These are phyloP conservation scores for Boletus speciosus DNA, from an alignment of 768 basidiomycete species.

Conservation along the genomic window DNA sequence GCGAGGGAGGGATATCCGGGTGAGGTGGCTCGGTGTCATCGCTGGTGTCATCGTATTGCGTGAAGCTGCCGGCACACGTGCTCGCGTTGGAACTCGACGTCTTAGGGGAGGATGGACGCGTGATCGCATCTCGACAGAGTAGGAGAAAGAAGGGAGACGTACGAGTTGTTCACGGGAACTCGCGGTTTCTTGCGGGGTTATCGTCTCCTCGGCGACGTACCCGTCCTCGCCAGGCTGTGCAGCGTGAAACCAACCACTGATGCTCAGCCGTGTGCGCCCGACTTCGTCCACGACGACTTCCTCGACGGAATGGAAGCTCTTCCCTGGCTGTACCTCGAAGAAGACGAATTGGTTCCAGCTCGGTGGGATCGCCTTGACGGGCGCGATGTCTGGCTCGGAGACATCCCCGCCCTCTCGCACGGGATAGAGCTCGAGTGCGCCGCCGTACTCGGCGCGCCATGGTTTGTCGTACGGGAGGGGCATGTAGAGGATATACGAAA, in stretches of 20 bases:
- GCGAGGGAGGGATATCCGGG: constrained; percentile 51
- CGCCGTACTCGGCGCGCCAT: constrained; percentile 91
- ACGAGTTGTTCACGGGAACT: constrained; percentile 95
- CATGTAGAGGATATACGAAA: constrained; percentile 97
- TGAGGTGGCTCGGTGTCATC: constrained; percentile 43
- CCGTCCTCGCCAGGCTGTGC: constrained; percentile 90
- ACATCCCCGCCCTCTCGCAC: constrained; percentile 52
- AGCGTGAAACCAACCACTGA: constrained; percentile 97
- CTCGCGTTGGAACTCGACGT: constrained; percentile 52
- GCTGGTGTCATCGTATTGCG: constrained; percentile 42
- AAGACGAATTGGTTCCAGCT: constrained; percentile 89
- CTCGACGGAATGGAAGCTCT: constrained; percentile 95
- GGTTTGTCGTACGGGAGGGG: constrained; percentile 68
- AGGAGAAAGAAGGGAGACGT: constrained; percentile 33
- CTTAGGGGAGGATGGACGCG: constrained; percentile 32
- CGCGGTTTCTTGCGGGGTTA: constrained; percentile 61
- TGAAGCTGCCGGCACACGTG: constrained; percentile 40
- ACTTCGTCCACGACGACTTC: constrained; percentile 86
- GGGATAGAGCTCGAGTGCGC: constrained; percentile 92
- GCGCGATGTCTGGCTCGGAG: constrained; percentile 65
- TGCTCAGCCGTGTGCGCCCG: constrained; percentile 73
- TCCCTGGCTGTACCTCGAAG: constrained; percentile 91
- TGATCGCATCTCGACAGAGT: constrained; percentile 1
- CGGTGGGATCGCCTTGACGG: constrained; percentile 66
- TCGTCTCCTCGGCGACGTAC: constrained; percentile 51